Conservation (phyloP, 1,284 basidiomycete genomes). For the Erythrobasidium hasegawianum region DNA sequence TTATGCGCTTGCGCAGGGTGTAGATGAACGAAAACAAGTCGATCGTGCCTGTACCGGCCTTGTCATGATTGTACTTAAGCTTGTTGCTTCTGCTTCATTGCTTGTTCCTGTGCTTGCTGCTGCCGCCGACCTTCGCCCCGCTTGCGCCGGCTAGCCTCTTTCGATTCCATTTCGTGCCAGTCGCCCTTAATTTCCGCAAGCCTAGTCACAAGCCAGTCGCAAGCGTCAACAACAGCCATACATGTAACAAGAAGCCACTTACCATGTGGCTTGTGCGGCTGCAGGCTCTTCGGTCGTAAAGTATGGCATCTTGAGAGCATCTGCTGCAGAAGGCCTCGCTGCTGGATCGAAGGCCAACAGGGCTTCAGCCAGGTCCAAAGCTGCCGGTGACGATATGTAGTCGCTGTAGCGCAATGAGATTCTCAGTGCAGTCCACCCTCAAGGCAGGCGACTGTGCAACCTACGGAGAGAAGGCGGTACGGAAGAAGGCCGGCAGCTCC, state of each 20-base stretch:
- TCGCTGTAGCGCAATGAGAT: not conserved
- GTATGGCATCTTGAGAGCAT: conserved; percentile 77
- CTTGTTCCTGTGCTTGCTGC: conserved; percentile 14
- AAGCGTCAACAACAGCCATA: no score
- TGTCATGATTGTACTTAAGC: not conserved
- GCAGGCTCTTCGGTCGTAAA: conserved; percentile 73
- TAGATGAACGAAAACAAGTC: no score
- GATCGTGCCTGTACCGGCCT: no score
- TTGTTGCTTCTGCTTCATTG: conserved; percentile 9
- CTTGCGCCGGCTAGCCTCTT: conserved; percentile 62
- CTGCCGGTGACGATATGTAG: conserved; percentile 53
- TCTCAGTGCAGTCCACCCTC: not conserved
- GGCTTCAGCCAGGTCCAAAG: conserved; percentile 75
- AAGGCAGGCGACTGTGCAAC: conserved; percentile 42
- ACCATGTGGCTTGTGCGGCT: conserved; percentile 67
- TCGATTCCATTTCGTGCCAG: conserved; percentile 91
- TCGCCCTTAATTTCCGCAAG: conserved; percentile 75
- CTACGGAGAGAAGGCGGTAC: conserved; percentile 73
- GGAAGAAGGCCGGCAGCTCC: conserved; percentile 65
- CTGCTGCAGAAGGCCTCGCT: conserved; percentile 68
- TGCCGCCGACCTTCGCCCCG: conserved; percentile 18
- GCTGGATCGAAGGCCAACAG: conserved; percentile 79
- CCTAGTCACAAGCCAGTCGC: no score
- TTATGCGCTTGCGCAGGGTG: no score
- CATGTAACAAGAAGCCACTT: no score